Conservation (phyloP, 2,329 filamentous ascomycete genomes). For the Arthrinium puccinioides region DNA sequence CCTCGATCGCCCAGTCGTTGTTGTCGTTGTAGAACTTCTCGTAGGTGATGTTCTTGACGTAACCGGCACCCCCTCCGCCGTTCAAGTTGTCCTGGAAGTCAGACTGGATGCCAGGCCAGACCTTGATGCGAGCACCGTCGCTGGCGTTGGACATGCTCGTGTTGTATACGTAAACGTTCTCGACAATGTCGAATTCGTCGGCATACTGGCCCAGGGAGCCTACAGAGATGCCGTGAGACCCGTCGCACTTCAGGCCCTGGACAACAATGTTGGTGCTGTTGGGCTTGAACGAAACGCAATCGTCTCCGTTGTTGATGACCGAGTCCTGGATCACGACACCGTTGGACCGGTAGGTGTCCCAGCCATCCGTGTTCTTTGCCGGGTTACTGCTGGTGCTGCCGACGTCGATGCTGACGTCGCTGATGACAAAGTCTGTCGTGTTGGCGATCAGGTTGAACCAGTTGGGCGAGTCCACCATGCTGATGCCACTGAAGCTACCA, state of each 20-base stretch:
- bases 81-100: conserved; percentile 52
- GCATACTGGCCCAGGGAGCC: conserved; percentile 63
- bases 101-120: conserved; percentile 55
- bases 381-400: conserved; percentile 41
- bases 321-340: conserved; percentile 62
- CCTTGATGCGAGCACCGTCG: conserved; percentile 66
- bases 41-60: conserved; percentile 61
- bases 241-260: conserved; percentile 60
- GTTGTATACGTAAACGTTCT: conserved; percentile 61
- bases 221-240: conserved; percentile 67
- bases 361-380: conserved; percentile 59
- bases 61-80: conserved; percentile 54
- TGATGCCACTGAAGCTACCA: conserved; percentile 51
- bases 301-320: conserved; percentile 56
- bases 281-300: conserved; percentile 70
- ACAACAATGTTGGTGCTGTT: conserved; percentile 64
- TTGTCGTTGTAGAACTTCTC: conserved; percentile 52
- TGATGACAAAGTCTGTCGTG: conserved; percentile 55
- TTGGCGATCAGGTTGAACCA: conserved; percentile 63
- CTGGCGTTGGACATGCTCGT: conserved; percentile 51
- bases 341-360: conserved; percentile 55
- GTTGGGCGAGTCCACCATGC: conserved; percentile 50
- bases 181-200: conserved; percentile 57
- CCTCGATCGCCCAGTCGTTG: conserved; percentile 57
- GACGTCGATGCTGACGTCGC: conserved; percentile 47